phyloP scores from a whole-genome alignment of 1,139 yeast species.

The Debaryomyces subglobosus region DNA sequence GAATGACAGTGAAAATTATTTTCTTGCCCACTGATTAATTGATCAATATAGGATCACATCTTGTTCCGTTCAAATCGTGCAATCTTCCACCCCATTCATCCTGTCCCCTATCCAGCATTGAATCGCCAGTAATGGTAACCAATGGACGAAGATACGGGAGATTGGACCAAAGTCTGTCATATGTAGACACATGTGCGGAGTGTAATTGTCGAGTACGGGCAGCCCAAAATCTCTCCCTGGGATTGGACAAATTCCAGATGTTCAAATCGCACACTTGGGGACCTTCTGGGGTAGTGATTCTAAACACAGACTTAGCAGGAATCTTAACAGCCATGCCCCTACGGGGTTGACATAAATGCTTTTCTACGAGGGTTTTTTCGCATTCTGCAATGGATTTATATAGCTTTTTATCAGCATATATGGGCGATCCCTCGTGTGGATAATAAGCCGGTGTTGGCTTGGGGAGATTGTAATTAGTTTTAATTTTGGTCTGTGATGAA shows the following conservation, averaged over 20 bases:
- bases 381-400: constrained; percentile 50
- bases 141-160: constrained; percentile 65
- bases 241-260: constrained; percentile 63
- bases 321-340: constrained; percentile 64
- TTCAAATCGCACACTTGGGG: constrained; percentile 74
- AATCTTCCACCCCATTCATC: constrained; percentile 70
- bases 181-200: constrained; percentile 64
- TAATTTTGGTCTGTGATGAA: constrained; percentile 44
- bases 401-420: constrained; percentile 51
- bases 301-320: constrained; percentile 59
- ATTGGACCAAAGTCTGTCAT: constrained; percentile 66
- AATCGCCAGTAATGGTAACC: constrained; percentile 64
- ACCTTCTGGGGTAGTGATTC: constrained; percentile 67
- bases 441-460: constrained; percentile 60
- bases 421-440: constrained; percentile 56
- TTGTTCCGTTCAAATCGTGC: constrained; percentile 67
- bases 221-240: constrained; percentile 70
- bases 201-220: constrained; percentile 69
- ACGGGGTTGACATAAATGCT: constrained; percentile 51
- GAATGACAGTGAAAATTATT: constrained; percentile 71
- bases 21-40: constrained; percentile 62
- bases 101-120: constrained; percentile 51
- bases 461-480: constrained; percentile 45
- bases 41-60: constrained; percentile 75
- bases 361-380: constrained; percentile 37